Percentiles rank a stretch among this genome's conserved stretches.
Conservation (phyloP, 306 rosid genomes). For the Trichosanthes truncata region DNA sequence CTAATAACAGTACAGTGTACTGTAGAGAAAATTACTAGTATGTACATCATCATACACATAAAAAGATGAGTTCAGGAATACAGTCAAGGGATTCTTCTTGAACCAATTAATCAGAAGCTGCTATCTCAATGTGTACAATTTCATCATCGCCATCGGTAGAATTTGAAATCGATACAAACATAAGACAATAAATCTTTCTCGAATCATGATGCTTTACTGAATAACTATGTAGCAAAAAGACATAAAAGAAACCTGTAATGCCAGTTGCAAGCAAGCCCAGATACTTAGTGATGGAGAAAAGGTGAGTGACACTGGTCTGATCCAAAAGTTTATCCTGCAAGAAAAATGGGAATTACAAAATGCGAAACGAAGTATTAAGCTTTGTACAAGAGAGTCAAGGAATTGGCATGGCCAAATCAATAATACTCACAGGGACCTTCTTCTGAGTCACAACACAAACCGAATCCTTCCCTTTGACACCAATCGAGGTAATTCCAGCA, state of each 20-base stretch:
- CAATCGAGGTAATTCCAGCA: constrained; percentile 84
- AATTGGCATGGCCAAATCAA: not conserved
- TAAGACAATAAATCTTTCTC: not conserved
- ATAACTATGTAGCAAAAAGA: not conserved
- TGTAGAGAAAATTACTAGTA: not conserved
- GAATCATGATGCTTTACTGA: not conserved
- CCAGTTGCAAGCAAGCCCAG: constrained; percentile 96
- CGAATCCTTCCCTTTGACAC: constrained; percentile 88
- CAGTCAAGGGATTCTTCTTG: not conserved
- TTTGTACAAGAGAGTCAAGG: too few relatives aligned
- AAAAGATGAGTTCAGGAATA: not conserved
- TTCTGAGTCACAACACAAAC: constrained; percentile 97
- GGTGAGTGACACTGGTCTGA: constrained; percentile 90
- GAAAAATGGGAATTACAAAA: not conserved
- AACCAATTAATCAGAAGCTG: not conserved
- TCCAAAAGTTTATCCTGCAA: constrained; percentile 96
- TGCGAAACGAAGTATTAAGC: not conserved
- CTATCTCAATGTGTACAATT: not conserved
- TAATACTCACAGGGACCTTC: constrained; percentile 84
- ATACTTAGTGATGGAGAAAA: constrained; percentile 81
- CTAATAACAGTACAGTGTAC: not conserved
- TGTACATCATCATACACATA: not conserved
- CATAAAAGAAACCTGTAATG: constrained; percentile 57
- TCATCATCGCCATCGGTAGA: not conserved
- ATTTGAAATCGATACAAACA: not conserved